Conservation (phyloP, 441 rosid genomes). For the Aquilaria agallochum region DNA sequence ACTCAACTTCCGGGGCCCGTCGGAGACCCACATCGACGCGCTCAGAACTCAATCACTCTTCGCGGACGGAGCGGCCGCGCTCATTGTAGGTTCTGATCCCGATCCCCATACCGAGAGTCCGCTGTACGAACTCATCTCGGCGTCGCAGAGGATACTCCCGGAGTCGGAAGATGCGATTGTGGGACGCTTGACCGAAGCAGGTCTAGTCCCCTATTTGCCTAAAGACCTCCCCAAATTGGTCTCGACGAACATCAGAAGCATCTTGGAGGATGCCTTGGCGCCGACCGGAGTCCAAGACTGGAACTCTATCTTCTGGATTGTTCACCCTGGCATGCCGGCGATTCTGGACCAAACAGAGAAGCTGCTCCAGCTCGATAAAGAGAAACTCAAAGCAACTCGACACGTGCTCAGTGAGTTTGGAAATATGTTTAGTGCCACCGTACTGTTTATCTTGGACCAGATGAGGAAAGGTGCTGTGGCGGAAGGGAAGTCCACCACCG, state of each 20-base stretch:
- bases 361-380: background rate
- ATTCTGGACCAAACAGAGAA: constrained; percentile 7
- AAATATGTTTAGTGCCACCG: constrained; percentile 14
- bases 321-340: constrained; percentile 6
- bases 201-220: background rate
- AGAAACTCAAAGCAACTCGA: constrained; percentile 4
- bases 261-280: constrained; percentile 8
- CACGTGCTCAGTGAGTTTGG: constrained; percentile 14
- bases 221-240: constrained; percentile 4
- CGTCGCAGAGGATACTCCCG: constrained; percentile 7
- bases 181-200: constrained; percentile 4
- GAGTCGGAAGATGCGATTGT: constrained; percentile 7
- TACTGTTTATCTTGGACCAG: constrained; percentile 18
- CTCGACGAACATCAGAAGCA: background rate
- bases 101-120: constrained; percentile 3
- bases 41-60: constrained; percentile 1
- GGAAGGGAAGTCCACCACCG: constrained; percentile 9
- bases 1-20: constrained; percentile 2
- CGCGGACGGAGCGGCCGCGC: constrained; percentile 14
- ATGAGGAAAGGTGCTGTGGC: constrained; percentile 12
- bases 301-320: constrained; percentile 16
- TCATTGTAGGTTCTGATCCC: constrained; percentile 13
- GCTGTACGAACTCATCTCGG: background rate
- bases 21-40: background rate
- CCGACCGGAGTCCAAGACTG: constrained; percentile 5